Percentiles rank a stretch among this genome's conserved stretches.
Evolutionary conservation across 73 alveolate genomes (phyloP).

Genomic region (Uronychia binucleata): DNA sequence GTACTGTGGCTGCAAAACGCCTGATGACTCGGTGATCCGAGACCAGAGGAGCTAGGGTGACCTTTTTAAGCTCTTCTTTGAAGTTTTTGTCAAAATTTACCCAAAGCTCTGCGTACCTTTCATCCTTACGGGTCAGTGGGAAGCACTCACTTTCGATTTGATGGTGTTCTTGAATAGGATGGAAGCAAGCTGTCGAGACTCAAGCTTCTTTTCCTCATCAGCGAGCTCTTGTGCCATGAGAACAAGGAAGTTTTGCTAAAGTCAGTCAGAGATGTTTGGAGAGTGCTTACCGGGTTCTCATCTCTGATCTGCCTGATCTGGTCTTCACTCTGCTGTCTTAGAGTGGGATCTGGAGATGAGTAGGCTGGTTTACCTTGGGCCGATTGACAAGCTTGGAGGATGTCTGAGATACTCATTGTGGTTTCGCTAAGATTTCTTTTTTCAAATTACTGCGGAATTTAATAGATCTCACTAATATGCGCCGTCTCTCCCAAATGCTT

Average conservation of each 20-base stretch:
- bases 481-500: no score
- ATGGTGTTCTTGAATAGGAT: slow-evolving; percentile 46
- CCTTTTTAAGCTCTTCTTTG: slow-evolving; percentile 29
- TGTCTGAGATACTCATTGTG: neutral
- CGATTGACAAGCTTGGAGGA: neutral
- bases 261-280: slow-evolving; percentile 1
- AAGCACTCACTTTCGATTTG: slow-evolving; percentile 32
- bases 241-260: slow-evolving; percentile 46
- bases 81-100: slow-evolving; percentile 13
- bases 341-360: neutral
- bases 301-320: slow-evolving; percentile 24
- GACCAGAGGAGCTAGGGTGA: slow-evolving; percentile 13
- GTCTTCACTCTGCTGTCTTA: slow-evolving; percentile 32
- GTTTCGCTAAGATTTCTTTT: neutral
- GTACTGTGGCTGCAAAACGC: slow-evolving; percentile 14
- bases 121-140: slow-evolving; percentile 15
- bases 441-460: neutral
- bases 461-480: neutral
- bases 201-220: slow-evolving; percentile 17
- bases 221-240: slow-evolving; percentile 36
- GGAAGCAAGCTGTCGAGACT: slow-evolving; percentile 32
- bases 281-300: slow-evolving; percentile 36
- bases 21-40: slow-evolving; percentile 6
- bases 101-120: slow-evolving; percentile 39
- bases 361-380: neutral